These are phyloP conservation scores for Cladosporium sp. DNA, from an alignment of 2,329 filamentous ascomycete genomes.

Conservation along the genomic window DNA sequence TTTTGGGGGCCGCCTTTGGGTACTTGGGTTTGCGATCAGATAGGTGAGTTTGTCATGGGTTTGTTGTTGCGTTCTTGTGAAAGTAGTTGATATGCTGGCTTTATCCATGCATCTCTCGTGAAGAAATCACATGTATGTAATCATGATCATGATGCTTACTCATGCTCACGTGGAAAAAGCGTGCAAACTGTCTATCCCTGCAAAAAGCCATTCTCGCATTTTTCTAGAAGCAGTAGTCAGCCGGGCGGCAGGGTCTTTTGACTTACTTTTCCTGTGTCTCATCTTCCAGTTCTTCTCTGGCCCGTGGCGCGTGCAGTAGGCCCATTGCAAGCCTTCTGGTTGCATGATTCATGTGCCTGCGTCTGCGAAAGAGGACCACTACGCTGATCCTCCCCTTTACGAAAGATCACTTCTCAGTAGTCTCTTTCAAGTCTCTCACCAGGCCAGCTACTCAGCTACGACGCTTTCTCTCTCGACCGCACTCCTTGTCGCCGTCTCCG, in stretches of 20 bases:
- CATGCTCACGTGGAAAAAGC: neutral
- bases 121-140: neutral
- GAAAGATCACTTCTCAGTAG: neutral
- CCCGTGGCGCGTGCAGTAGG: neutral
- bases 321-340: neutral
- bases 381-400: neutral
- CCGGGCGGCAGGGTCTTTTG: neutral
- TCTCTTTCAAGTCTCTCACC: no score
- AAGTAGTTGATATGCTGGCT: no score
- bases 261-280: no score
- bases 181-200: no score
- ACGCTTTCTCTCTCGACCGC: neutral
- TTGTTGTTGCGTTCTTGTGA: no score
- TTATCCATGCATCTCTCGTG: neutral
- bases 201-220: neutral
- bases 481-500: neutral
- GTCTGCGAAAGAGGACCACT: neutral
- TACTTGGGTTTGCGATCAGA: neutral
- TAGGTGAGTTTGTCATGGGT: neutral
- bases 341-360: neutral
- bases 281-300: no score
- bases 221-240: neutral
- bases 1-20: neutral
- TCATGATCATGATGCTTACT: neutral
- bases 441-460: neutral